Evolutionary conservation across 768 basidiomycete species (phyloP), one percentile per base, ranked within the genome.

Genomic region (Vishniacozyma victoriae): DNA sequence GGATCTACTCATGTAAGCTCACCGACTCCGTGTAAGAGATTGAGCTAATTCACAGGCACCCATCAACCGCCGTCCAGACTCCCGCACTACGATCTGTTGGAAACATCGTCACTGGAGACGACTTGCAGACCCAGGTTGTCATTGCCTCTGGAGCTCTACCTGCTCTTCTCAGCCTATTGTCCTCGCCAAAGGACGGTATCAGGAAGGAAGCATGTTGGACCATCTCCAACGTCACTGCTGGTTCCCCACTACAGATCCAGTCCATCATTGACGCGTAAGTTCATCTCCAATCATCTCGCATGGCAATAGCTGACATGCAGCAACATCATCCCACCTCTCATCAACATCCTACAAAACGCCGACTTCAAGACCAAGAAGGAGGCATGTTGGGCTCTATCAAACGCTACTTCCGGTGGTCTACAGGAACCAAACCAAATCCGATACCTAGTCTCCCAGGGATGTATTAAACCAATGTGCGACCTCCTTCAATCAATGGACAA

Each of bases 141-240:
- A 96, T 99, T 67, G 91, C 95, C 15, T 95, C 93, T 13, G 95
- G 93, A 44, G 90, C 95, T 20, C 85, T 99, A 19, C 86, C 91
- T 3, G 95, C 95, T 4, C 81, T 99, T 40, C 82, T 99, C 35
- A 84, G 87, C 19, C 78, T 99, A 18, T 78, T 99, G 45, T 90
- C 87, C 2, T 96, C 92, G 19, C 88, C 92, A 23, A 99, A 99
- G 76, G 95, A 99, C 57, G 95, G 92, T 39, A 99, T 99, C 66
- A 81, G 93, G 65, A 99, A 99, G 77, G 93, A 99, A 74, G 93
- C 95, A 20, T 99, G 95, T 76, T 99, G 95, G 95, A 99, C 95
- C 15, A 97, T 99, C 67, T 95, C 90, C 39, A 99, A 99, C 75
- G 80, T 99, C 70, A 99, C 95, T 39, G 95, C 95, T 29, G 95